A percentile compares a stretch with the other conserved stretches of the same genome.
Evolutionary conservation across 2,329 filamentous ascomycete species (phyloP).

Genomic region (Cladosporium halotolerans): DNA sequence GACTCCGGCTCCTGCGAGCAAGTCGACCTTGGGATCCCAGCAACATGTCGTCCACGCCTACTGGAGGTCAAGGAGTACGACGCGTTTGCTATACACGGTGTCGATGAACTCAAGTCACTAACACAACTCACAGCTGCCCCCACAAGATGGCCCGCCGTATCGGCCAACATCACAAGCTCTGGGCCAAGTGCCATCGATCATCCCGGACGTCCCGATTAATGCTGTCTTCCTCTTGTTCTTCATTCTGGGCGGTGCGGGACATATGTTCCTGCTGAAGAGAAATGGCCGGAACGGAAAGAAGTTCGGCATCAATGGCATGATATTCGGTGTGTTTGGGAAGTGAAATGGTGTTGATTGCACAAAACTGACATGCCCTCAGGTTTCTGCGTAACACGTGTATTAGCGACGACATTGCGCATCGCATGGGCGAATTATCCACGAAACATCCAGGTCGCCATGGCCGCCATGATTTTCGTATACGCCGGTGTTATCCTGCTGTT

Average conservation of each 20-base stretch:
- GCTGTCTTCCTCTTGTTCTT: conserved; percentile 58
- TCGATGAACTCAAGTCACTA: not conserved
- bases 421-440: conserved; percentile 45
- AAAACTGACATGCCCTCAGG: conserved; percentile 38
- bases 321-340: conserved; percentile 37
- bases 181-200: conserved; percentile 52
- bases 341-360: too few relatives aligned
- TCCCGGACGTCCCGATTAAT: conserved; percentile 59
- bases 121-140: not conserved
- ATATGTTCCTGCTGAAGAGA: conserved; percentile 54
- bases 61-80: not conserved
- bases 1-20: not conserved
- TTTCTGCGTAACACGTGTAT: conserved; percentile 46
- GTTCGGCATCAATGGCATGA: conserved; percentile 53
- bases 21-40: not conserved
- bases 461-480: conserved; percentile 62
- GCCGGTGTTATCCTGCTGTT: conserved; percentile 71
- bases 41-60: conserved; percentile 2
- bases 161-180: conserved; percentile 38
- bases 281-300: conserved; percentile 49
- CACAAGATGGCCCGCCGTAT: conserved; percentile 1
- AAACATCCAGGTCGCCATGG: conserved; percentile 47
- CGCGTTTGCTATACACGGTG: not conserved
- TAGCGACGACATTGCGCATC: conserved; percentile 46
- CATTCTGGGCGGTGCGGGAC: conserved; percentile 44